These are phyloP conservation scores for Malus sieversii DNA, from an alignment of 306 rosid species.

Conservation along the genomic window DNA sequence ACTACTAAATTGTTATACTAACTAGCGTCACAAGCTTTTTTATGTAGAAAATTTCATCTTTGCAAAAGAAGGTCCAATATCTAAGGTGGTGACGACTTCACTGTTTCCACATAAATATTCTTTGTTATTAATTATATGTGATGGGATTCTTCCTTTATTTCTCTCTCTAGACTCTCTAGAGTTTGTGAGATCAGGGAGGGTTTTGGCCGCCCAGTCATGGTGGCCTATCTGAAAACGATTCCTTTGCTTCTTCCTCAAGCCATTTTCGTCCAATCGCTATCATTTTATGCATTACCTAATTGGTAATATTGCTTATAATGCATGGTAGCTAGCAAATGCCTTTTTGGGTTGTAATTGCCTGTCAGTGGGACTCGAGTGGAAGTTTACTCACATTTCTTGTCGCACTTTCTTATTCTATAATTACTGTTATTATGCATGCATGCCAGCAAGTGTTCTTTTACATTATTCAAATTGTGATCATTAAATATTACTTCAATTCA, in stretches of 20 bases:
- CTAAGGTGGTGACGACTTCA: conserved; percentile 32
- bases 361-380: conserved; percentile 18
- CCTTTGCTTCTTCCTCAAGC: conserved; percentile 81
- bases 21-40: too few species aligned
- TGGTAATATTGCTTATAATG: conserved; percentile 18
- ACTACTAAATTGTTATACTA: fast-evolving
- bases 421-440: neutral
- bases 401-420: neutral
- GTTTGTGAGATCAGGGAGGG: conserved; percentile 21
- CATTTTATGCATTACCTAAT: conserved; percentile 38
- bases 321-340: conserved; percentile 1
- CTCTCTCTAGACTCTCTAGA: neutral
- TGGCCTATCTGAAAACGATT: conserved; percentile 42
- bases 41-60: too few species aligned
- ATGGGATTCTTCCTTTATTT: conserved; percentile 30
- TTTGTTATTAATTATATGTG: conserved; percentile 15
- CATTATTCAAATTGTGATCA: neutral
- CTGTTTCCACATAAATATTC: conserved; percentile 53
- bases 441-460: neutral
- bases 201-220: conserved; percentile 40
- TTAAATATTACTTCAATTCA: neutral
- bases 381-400: conserved; percentile 16
- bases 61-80: conserved; percentile 31
- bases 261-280: conserved; percentile 35
- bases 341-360: conserved; percentile 2